Conservation (phyloP, 176 grass and related monocot species). For the Musa troglodytarum region DNA sequence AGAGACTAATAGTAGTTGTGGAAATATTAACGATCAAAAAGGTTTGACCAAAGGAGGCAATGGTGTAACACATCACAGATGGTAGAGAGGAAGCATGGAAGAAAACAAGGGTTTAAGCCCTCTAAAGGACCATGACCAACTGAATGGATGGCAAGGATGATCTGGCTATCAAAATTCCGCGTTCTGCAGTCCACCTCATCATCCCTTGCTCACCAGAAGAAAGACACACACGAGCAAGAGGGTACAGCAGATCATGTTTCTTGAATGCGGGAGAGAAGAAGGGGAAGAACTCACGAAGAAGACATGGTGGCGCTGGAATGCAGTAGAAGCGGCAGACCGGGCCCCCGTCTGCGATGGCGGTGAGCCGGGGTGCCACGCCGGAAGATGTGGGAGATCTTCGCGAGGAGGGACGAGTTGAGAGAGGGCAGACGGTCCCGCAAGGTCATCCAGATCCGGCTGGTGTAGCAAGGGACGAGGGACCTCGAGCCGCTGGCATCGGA, state of each 20-base stretch:
- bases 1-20: no score
- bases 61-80: no score
- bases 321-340: conserved; percentile 7
- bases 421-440: conserved; percentile 9
- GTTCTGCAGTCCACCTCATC: background rate
- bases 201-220: background rate
- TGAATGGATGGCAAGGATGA: no score
- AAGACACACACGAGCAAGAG: background rate
- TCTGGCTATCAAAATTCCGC: no score
- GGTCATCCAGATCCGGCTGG: conserved; percentile 7
- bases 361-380: background rate
- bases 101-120: no score
- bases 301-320: background rate
- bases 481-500: background rate
- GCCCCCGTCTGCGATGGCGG: background rate
- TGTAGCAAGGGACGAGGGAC: background rate
- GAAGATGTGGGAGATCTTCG: conserved; percentile 2
- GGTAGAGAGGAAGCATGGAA: no score
- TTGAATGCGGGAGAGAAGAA: no score
- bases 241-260: background rate
- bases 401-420: background rate
- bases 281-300: background rate
- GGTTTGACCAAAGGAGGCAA: no score
- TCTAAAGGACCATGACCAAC: no score
- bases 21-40: no score